Base-by-base conservation (phyloP, 441 rosid species). In the Hypseocharis bilobata region DNA sequence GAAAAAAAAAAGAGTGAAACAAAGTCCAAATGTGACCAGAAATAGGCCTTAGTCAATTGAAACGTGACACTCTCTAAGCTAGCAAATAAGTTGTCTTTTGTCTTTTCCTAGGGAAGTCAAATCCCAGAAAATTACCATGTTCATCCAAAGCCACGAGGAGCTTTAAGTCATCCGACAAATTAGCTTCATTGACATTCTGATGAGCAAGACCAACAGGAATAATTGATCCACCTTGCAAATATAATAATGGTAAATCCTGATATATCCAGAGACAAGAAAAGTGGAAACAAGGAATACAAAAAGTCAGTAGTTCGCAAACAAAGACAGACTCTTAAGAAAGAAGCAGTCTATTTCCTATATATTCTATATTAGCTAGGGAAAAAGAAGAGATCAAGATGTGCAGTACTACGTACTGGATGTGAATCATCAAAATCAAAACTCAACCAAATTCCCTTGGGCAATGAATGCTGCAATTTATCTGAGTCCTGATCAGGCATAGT, bases 191-290 rank as follows among this genome's bases (percentile, higher is more conserved):
- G 62, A 86, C 79, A 80, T 88, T 82, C 67, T 86, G 86, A 82
- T 84, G 84, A 61, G 86, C 80, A 70, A 83, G 90, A 72, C 87
- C 90, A 59, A 77, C 44, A 36, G 93, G 80, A 77, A 93, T 75
- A 70, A 93, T 87, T 68, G 88, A 85, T 77, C 99, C 99, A 26
- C 97, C 97, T 88, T 78, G 89, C 81, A 91, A 85, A 78, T 81
- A 88, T 74, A 93, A 78, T 11, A 81, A 72, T 32, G 97, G 99
- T 64, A 93, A 83, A 81, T 93, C 97, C 97, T 93, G 82, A 64
- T 27, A 74, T 44, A 64, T 63, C 70, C 36, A 63, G 28, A 57
- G 8, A 67, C 49, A 19, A 5, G 27, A 72, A 36, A 68, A n/a
- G n/a, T n/a, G n/a, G n/a, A n/a, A n/a, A n/a, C n/a, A n/a, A n/a